phyloP scores from a whole-genome alignment of 2,329 filamentous ascomycete species.

The Fusarium sp. region DNA sequence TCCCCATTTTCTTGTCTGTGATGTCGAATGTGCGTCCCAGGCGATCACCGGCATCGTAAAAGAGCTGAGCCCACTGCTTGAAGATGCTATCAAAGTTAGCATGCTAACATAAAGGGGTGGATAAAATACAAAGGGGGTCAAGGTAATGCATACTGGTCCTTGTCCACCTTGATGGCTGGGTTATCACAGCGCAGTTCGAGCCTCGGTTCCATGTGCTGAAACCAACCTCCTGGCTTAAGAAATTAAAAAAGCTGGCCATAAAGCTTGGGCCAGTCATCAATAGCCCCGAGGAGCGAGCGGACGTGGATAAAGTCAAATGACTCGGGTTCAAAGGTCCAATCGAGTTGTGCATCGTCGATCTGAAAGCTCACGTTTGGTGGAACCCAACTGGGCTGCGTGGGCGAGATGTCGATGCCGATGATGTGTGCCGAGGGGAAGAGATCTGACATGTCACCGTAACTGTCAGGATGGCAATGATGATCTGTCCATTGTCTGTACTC shows the following conservation, averaged over 20 bases:
- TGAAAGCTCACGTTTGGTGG: slow-evolving; percentile 1
- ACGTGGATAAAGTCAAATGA: background rate
- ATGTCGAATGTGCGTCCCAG: slow-evolving; percentile 14
- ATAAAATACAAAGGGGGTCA: background rate
- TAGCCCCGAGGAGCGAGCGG: background rate
- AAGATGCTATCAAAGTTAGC: background rate
- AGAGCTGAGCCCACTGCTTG: slow-evolving; percentile 18
- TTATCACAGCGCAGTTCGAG: background rate
- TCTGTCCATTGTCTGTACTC: background rate
- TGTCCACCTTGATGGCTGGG: background rate
- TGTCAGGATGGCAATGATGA: background rate
- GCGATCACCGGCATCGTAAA: slow-evolving; percentile 20
- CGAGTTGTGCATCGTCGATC: background rate
- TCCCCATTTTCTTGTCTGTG: slow-evolving; percentile 16
- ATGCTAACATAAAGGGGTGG: background rate
- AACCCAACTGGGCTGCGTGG: background rate
- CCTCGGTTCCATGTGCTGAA: background rate
- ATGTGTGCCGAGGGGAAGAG: background rate
- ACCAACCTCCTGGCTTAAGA: background rate
- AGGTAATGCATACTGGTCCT: background rate
- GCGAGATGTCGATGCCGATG: background rate
- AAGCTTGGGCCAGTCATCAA: background rate
- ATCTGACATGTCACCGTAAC: background rate
- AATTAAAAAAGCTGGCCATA: background rate
- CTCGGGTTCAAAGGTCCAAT: background rate